Percentiles rank a stretch among this genome's conserved stretches.
Evolutionary conservation across 1,284 basidiomycete genomes (phyloP).

Genomic region (Omphalotus olearius): DNA sequence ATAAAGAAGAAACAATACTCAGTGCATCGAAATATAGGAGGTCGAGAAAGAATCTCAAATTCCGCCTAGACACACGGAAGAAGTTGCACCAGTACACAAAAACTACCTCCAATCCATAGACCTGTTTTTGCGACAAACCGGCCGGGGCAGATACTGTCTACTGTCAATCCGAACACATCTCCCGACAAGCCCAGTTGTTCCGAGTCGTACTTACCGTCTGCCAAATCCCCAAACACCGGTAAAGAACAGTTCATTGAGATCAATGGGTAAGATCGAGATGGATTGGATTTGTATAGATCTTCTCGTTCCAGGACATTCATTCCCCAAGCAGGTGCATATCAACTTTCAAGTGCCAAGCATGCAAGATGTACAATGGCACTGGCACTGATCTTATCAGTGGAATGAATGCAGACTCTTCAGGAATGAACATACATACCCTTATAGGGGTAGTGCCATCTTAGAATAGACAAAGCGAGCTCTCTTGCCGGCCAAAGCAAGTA

Average conservation of each 20-base stretch:
- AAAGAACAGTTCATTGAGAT: too few relatives aligned
- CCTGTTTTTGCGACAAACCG: not conserved
- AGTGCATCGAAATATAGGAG: too few relatives aligned
- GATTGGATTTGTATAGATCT: not conserved
- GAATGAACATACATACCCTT: slow-evolving; percentile 10
- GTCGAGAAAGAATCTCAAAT: too few relatives aligned
- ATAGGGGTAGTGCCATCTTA: slow-evolving; percentile 22
- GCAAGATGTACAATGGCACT: not conserved
- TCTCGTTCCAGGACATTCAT: not conserved
- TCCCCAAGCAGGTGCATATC: too few relatives aligned
- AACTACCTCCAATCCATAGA: not conserved
- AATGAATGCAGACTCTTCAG: slow-evolving; percentile 22
- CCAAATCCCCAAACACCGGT: not conserved
- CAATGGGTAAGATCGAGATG: not conserved
- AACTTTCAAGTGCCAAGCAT: not conserved
- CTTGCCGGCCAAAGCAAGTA: too few relatives aligned
- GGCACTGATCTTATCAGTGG: not conserved
- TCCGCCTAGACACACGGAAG: too few relatives aligned
- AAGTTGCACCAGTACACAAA: too few relatives aligned
- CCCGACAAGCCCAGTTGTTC: not conserved
- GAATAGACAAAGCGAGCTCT: too few relatives aligned
- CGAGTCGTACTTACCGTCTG: not conserved
- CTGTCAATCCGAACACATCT: not conserved
- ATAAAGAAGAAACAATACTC: too few relatives aligned
- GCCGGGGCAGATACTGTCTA: not conserved